These are phyloP conservation scores for Chlorociboria aeruginascens DNA, from an alignment of 495 filamentous ascomycete species.

Conservation along the genomic window DNA sequence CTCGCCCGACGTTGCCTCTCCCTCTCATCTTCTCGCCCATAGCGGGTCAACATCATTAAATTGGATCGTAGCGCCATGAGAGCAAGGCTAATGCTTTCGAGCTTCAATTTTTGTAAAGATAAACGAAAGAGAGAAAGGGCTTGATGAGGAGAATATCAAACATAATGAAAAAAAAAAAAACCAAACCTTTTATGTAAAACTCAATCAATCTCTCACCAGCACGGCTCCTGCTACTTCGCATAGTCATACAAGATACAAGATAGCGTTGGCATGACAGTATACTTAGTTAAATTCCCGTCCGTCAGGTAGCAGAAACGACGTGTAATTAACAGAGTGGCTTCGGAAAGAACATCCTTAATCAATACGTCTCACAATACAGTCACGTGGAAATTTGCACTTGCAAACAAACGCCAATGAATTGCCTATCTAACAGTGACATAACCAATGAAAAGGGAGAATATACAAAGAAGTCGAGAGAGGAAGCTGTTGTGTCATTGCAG, in stretches of 20 bases:
- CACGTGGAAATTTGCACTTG: background rate
- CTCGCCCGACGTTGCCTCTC: too few relatives aligned
- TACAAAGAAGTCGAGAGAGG: constrained; percentile 2
- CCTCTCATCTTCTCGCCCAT: background rate
- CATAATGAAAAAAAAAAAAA: too few relatives aligned
- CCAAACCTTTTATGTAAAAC: too few relatives aligned
- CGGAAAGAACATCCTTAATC: background rate
- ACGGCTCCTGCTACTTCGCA: too few relatives aligned
- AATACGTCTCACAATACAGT: background rate
- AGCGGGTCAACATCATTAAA: too few relatives aligned
- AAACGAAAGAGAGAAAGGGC: too few relatives aligned
- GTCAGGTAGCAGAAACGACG: background rate
- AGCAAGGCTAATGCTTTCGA: too few relatives aligned
- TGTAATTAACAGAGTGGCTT: background rate
- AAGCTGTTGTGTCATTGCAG: background rate
- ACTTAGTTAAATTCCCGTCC: background rate
- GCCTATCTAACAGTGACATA: background rate
- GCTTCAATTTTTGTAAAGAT: too few relatives aligned
- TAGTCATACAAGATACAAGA: background rate
- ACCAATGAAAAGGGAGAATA: background rate
- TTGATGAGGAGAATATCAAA: too few relatives aligned
- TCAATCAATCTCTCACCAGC: too few relatives aligned
- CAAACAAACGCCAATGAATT: constrained; percentile 8
- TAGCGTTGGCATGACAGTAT: constrained; percentile 4
- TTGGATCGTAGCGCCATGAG: too few relatives aligned